A percentile compares a stretch with the other conserved stretches of the same genome.
Evolutionary conservation across 202 grass and related monocot genomes (phyloP).

Genomic region (Miscanthus sacchariflorus): DNA sequence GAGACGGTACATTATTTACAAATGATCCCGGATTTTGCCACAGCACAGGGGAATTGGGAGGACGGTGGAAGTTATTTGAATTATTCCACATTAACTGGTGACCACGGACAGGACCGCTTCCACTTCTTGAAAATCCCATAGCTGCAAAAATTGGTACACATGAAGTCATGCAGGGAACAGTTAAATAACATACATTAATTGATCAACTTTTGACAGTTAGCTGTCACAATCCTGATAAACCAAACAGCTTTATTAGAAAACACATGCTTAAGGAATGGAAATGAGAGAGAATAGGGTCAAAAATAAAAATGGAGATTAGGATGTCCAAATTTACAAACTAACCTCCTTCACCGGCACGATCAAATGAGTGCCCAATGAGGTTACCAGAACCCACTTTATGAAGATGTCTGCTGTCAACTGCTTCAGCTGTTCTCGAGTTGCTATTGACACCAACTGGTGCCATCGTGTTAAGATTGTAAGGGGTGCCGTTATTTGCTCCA

Average conservation of each 20-base stretch:
- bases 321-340: slow-evolving; percentile 47
- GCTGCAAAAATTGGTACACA: slow-evolving; percentile 51
- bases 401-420: slow-evolving; percentile 59
- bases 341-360: slow-evolving; percentile 59
- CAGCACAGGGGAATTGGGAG: slow-evolving; percentile 57
- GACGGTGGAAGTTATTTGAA: slow-evolving; percentile 60
- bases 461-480: slow-evolving; percentile 66
- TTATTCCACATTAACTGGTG: slow-evolving; percentile 85
- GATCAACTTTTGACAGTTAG: slow-evolving; percentile 23
- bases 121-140: slow-evolving; percentile 79
- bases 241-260: slow-evolving; percentile 5
- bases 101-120: slow-evolving; percentile 66
- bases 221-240: slow-evolving; percentile 22
- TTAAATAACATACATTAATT: slow-evolving; percentile 37
- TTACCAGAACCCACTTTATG: slow-evolving; percentile 70
- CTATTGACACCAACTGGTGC: slow-evolving; percentile 56
- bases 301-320: slow-evolving; percentile 29
- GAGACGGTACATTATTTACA: slow-evolving; percentile 65
- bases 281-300: background rate
- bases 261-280: slow-evolving; percentile 1
- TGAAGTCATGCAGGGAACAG: background rate
- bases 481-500: slow-evolving; percentile 62
- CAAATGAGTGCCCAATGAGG: slow-evolving; percentile 76
- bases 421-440: slow-evolving; percentile 62
- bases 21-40: slow-evolving; percentile 69